Conservation (phyloP, 2,329 filamentous ascomycete genomes). For the Rachicladosporium sp. region DNA sequence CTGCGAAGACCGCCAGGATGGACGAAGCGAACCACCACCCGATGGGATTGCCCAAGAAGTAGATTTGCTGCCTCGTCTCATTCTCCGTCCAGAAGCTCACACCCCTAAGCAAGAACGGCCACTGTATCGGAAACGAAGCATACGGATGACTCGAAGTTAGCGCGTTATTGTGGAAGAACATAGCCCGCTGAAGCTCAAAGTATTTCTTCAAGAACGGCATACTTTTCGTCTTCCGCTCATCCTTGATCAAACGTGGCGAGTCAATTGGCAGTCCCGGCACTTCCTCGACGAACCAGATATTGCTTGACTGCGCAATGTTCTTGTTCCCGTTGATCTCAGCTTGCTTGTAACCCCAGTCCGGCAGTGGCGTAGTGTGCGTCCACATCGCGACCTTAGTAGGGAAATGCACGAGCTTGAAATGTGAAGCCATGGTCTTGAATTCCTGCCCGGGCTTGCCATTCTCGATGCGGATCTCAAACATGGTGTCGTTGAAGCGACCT, state of each 20-base stretch:
- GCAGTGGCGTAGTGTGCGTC: constrained; percentile 90
- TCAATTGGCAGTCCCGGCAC: constrained; percentile 67
- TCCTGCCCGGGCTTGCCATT: constrained; percentile 67
- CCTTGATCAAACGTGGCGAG: constrained; percentile 60
- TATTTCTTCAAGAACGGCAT: constrained; percentile 89
- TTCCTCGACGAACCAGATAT: constrained; percentile 88
- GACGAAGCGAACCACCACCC: constrained; percentile 96
- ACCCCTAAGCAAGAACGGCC: constrained; percentile 92
- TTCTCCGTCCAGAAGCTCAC: constrained; percentile 99
- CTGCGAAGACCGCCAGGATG: constrained; percentile 82
- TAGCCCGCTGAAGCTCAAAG: constrained; percentile 88
- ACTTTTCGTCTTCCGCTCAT: constrained; percentile 65
- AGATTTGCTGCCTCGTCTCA: constrained; percentile 90
- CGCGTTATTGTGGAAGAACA: constrained; percentile 99
- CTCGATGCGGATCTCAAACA: constrained; percentile 88
- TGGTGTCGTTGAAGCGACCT: constrained; percentile 69
- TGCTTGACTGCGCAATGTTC: constrained; percentile 77
- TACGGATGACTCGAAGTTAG: constrained; percentile 96
- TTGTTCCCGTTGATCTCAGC: constrained; percentile 99
- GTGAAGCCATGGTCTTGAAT: constrained; percentile 79
- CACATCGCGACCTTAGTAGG: constrained; percentile 98
- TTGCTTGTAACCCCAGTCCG: constrained; percentile 94
- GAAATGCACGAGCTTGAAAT: constrained; percentile 92
- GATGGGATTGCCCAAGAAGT: constrained; percentile 92
- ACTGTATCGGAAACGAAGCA: constrained; percentile 85